Percentiles rank a stretch among this genome's conserved stretches.
phyloP scores from a whole-genome alignment of 345 rosid genomes.

The Bruguiera gymnorhiza region DNA sequence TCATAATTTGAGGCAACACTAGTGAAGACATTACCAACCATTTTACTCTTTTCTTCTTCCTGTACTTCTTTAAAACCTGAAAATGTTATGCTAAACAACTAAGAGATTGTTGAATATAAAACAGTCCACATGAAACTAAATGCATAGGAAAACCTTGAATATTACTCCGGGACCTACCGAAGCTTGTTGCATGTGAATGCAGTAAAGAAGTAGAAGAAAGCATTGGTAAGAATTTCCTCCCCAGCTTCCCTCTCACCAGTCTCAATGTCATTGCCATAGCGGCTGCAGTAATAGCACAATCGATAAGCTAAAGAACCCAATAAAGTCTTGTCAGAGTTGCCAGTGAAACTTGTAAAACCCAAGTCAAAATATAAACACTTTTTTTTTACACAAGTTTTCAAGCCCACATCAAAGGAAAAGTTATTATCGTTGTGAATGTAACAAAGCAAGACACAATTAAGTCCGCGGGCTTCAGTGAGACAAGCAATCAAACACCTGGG shows the following conservation, averaged over 20 bases:
- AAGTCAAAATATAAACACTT: background rate
- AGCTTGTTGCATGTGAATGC: constrained; percentile 96
- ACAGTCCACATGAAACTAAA: background rate
- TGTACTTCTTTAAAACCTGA: constrained; percentile 84
- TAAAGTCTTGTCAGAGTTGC: background rate
- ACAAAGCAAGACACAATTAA: background rate
- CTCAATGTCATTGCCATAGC: constrained; percentile 30
- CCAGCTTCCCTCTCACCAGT: constrained; percentile 16
- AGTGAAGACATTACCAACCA: constrained; percentile 86
- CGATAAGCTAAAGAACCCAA: background rate
- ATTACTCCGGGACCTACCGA: constrained; percentile 45
- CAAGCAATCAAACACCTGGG: background rate
- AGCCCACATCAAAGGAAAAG: background rate
- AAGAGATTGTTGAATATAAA: background rate
- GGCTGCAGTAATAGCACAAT: background rate
- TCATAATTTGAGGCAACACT: constrained; percentile 90
- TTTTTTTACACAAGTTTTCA: background rate
- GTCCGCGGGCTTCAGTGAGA: background rate
- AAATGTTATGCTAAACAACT: background rate
- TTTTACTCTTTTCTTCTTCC: constrained; percentile 78
- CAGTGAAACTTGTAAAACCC: background rate
- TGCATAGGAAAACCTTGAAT: background rate
- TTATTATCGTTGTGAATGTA: background rate
- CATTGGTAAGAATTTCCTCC: constrained; percentile 19
- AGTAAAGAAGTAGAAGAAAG: constrained; percentile 28